phyloP scores from a whole-genome alignment of 106 monocot species.

The Vanilla planifolia region DNA sequence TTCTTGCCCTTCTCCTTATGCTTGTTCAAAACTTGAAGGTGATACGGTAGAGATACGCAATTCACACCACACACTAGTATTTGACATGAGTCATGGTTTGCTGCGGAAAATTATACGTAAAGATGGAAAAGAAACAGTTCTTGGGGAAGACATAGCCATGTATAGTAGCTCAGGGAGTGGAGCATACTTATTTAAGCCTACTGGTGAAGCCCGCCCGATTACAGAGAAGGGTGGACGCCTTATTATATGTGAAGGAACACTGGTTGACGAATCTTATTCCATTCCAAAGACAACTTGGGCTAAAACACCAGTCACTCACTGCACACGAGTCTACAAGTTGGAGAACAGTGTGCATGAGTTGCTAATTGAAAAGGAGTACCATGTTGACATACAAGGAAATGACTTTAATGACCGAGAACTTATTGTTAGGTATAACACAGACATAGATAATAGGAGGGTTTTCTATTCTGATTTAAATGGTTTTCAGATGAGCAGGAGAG shows the following conservation, averaged over 20 bases:
- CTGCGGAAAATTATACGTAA: slow-evolving; percentile 37
- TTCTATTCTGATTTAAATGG: slow-evolving; percentile 96
- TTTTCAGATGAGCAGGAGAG: slow-evolving; percentile 88
- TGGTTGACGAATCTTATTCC: slow-evolving; percentile 72
- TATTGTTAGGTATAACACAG: slow-evolving; percentile 81
- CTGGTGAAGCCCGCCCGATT: slow-evolving; percentile 62
- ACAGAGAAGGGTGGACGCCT: slow-evolving; percentile 49
- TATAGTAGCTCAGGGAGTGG: slow-evolving; percentile 78
- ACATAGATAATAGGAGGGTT: slow-evolving; percentile 61
- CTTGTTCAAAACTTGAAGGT: slow-evolving; percentile 60
- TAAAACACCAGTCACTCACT: slow-evolving; percentile 66
- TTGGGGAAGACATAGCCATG: slow-evolving; percentile 83
- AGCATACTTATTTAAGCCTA: slow-evolving; percentile 90
- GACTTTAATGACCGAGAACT: slow-evolving; percentile 84
- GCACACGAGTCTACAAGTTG: slow-evolving; percentile 64
- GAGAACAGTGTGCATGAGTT: slow-evolving; percentile 67
- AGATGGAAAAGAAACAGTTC: slow-evolving; percentile 38
- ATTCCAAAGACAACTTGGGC: slow-evolving; percentile 62
- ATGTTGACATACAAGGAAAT: slow-evolving; percentile 66
- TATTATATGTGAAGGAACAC: slow-evolving; percentile 58
- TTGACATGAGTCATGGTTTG: slow-evolving; percentile 72
- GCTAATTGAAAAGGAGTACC: slow-evolving; percentile 94
- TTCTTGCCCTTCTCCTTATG: slow-evolving; percentile 65
- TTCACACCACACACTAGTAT: slow-evolving; percentile 36
- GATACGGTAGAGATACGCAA: slow-evolving; percentile 49